A percentile compares a stretch with the other conserved stretches of the same genome.
phyloP scores from a whole-genome alignment of 805 yeast genomes.

The Ogataea ganodermae region DNA sequence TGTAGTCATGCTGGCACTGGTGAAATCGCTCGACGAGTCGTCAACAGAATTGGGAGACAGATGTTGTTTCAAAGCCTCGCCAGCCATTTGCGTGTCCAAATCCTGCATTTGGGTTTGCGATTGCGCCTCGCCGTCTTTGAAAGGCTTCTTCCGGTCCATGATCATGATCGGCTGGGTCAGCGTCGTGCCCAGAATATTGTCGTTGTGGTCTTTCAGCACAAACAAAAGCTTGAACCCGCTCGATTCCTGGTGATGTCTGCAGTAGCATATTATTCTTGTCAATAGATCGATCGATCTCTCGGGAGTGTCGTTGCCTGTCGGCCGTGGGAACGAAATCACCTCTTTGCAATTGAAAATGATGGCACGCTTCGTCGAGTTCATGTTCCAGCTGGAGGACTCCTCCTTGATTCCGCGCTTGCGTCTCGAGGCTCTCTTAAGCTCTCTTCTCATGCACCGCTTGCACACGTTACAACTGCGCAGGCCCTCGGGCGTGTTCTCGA shows the following conservation, averaged over 20 bases:
- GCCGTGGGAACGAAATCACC: constrained; percentile 70
- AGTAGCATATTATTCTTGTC: constrained; percentile 89
- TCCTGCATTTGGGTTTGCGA: constrained; percentile 7
- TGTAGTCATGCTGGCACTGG: constrained; percentile 23
- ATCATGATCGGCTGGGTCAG: constrained; percentile 79
- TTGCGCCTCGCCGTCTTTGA: constrained; percentile 38
- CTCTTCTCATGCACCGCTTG: constrained; percentile 86
- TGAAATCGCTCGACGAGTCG: constrained; percentile 36
- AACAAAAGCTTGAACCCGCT: constrained; percentile 78
- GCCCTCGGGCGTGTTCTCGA: constrained; percentile 22
- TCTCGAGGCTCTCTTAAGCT: constrained; percentile 90
- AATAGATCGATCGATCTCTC: constrained; percentile 48
- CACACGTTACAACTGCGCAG: constrained; percentile 70
- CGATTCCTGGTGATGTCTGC: constrained; percentile 92
- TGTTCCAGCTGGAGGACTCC: constrained; percentile 77
- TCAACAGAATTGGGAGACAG: constrained; percentile 29
- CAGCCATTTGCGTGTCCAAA: neutral
- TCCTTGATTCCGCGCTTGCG: constrained; percentile 78
- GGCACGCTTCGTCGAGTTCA: constrained; percentile 73
- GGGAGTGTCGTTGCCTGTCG: constrained; percentile 37
- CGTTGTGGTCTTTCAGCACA: constrained; percentile 61
- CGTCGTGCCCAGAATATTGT: constrained; percentile 69
- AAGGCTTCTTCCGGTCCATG: constrained; percentile 87
- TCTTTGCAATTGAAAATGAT: constrained; percentile 91
- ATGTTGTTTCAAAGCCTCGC: neutral